A percentile compares a stretch with the other conserved stretches of the same genome.
These are phyloP conservation scores for Bocquillonia castaneifolia DNA, from an alignment of 441 rosid species.

Conservation along the genomic window DNA sequence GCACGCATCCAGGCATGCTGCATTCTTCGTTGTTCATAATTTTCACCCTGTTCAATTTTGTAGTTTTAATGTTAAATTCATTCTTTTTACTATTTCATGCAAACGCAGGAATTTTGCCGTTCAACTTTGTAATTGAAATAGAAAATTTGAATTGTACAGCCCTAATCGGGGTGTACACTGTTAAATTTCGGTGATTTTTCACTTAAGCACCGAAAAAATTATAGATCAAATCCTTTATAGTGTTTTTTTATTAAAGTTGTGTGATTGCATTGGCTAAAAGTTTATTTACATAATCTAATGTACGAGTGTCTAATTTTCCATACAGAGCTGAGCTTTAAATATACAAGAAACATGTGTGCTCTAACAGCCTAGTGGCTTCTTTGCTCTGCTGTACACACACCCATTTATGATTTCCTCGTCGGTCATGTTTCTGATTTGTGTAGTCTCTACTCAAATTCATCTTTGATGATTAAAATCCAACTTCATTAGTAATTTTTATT, in stretches of 20 bases:
- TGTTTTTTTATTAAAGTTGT: too few species aligned
- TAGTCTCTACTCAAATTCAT: too few species aligned
- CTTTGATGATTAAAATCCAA: too few species aligned
- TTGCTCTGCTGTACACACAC: too few species aligned
- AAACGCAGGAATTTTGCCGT: conserved; percentile 7
- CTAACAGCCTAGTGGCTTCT: too few species aligned
- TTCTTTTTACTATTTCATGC: conserved; percentile 25
- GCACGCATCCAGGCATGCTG: conserved; percentile 6
- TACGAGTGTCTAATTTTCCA: too few species aligned
- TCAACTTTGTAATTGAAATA: conserved; percentile 12
- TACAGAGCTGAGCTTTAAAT: too few species aligned
- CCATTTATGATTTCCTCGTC: too few species aligned
- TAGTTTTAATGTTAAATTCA: conserved; percentile 27
- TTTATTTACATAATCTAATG: too few species aligned
- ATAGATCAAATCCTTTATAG: not conserved
- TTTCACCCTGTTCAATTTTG: conserved; percentile 7
- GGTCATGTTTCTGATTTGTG: too few species aligned
- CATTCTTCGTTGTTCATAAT: conserved; percentile 28
- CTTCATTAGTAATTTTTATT: too few species aligned
- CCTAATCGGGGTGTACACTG: conserved; percentile 20
- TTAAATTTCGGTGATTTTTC: not conserved
- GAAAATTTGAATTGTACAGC: conserved; percentile 17
- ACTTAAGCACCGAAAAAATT: not conserved
- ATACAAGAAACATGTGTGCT: too few species aligned
- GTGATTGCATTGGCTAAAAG: not conserved